Evolutionary conservation across 2,329 filamentous ascomycete genomes (phyloP), one percentile per base, ranked within the genome.

Genomic region (Rhynchosporium secalis): DNA sequence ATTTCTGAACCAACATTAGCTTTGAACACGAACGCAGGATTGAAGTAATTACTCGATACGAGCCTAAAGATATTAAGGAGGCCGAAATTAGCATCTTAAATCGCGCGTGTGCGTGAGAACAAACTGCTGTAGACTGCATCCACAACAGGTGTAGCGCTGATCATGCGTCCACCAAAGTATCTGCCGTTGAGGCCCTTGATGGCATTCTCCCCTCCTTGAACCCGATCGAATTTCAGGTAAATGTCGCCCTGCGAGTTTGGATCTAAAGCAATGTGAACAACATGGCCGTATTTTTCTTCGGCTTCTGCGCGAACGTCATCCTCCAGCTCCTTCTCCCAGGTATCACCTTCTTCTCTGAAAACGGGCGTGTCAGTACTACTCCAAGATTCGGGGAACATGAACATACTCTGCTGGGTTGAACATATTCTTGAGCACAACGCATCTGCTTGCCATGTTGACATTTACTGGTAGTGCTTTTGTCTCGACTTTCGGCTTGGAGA

Each of bases 81-180:
- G 68, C 64, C 65, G 64, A 64, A 58, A 73, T 73, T 74, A 74
- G 72, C 70, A 72, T 71, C 81, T 83, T 79, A 93, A 72, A 92
- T 90, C 76, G 89, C 89, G 78, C 90, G 90, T 72, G 89, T 91
- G 76, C 90, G 88, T 78, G 89, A 90, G 82, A 95, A 96, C 78
- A 96, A 86, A 83, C 90, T 96, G 86, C 91, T 95, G 86, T 98
- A 99, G 80, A 99, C 92, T 74, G 94, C 94, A 78, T 99, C 95
- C 77, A 98, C 94, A 79, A 99, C 92, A 76, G 93, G 95, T 68
- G 92, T 90, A 72, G 94, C 95, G 75, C 90, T 94, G 77, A 99
- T 96, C 82, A 91, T 92, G 73, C 88, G 86, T 73, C 91, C 91
- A 74, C 92, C 95, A 78, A 99, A 99, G 78, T 91, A 96, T 75